Base-by-base conservation (phyloP, 2,329 filamentous ascomycete genomes). In the Nothopassalora personata region DNA sequence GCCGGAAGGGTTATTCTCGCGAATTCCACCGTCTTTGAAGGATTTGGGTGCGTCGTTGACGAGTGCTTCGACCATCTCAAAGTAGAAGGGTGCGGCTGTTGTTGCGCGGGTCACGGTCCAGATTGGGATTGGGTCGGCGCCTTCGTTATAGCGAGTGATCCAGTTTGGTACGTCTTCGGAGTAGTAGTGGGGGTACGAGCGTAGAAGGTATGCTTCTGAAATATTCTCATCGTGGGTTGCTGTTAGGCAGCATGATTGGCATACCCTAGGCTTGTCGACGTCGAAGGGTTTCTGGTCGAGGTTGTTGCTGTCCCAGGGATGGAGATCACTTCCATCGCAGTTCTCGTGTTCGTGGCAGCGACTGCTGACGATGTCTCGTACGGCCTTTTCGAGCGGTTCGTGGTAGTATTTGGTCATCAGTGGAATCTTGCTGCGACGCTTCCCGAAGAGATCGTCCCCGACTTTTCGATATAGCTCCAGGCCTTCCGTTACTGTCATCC, bases 21-120 rank as follows among this genome's bases (percentile, higher is more conserved):
- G 74, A 47, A 80, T 80, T 23, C 78, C 78, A 31, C 78, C 78
- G 58, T 80, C 78, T 66, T 80, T 80, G 72, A 80, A 80, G 9
- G 72, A 74, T 50, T 66, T 68, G 51, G 70, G 67, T 46, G 71
- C 71, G 23, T 72, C 72, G n/a, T 72, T 71, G 34, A 80, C 67
- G 31, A 78, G 74, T 5, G 76, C 75, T 56, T 75, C 72, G 9
- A 81, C 72, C 72, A 79, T 77, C 49, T 79, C 74, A 68, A 81
- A 80, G 67, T 79, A 80, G 65, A 80, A 80, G 0, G 80, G 80
- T 0, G 80, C 80, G 2, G 81, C 81, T 1, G 77, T 79, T 0
- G 80, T 82, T 1, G 80, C 81, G 7, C 80, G 69, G 0, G 78
- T 80, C 0, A 81, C 80, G 66, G 81, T 70, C 75, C 79, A 83